Base-by-base conservation (phyloP, 208 protist species). In the Trypanosoma conorhini region DNA sequence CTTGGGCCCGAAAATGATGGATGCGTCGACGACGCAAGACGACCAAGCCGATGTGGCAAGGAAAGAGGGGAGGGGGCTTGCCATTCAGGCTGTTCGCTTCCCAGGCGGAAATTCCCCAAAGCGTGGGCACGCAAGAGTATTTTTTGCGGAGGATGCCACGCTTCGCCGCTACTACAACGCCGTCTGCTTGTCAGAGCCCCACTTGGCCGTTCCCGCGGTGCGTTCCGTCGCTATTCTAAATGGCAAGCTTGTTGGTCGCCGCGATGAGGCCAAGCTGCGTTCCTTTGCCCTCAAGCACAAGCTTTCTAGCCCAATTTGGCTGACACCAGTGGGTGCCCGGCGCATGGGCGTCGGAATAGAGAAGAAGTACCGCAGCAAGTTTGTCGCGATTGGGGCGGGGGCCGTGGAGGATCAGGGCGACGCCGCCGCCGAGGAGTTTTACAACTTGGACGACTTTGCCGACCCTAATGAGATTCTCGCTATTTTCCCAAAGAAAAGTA, bases 151-250 rank as follows among this genome's bases (percentile, higher is more conserved):
- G 24, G 91, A 96, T 70, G 91, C 82, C 8, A 96, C 91, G 22
- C 72, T 89, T 63, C 83, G 88, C n/a, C 67, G 83, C 13, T 96
- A 93, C 76, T 96, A 89, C 81, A 96, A 96, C 68, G 88, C 91
- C 1, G 68, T 60, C 30, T 93, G 82, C 70, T 80, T 91, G 63
- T 86, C 73, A 62, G 72, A 91, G 56, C 91, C 91, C 3, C 77
- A 96, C 42, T 82, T 94, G 21, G 80, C 81, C 52, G 78, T 93
- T 70, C 91, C 91, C 10, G 82, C 88, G 26, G 82, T 90, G 42
- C 86, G 91, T 19, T 79, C 86, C 24, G 86, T 96, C 52, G 91
- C 91, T 3, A 89, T 96, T 59, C 58, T 90, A 33, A 89, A 96
- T 71, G 91, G 91, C 22, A 82, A 75, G 40, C 79, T 94, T 57